Evolutionary conservation across 2,329 filamentous ascomycete species (phyloP).

Genomic region (Paecilomyces dactylethromorphus): DNA sequence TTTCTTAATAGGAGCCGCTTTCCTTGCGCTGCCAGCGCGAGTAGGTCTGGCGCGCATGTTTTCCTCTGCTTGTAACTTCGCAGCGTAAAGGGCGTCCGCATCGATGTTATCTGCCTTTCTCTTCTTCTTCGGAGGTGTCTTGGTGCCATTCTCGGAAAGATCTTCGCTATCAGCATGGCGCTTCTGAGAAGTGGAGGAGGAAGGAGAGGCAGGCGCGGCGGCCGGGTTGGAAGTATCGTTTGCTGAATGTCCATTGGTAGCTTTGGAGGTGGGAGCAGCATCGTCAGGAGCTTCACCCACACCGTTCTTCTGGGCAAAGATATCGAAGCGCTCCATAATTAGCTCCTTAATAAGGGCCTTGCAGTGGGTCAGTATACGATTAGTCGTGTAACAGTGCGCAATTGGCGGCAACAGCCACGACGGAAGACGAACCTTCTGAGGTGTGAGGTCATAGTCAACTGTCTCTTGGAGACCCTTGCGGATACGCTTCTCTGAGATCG

Average conservation of each 20-base stretch:
- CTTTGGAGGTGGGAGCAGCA: slow-evolving; percentile 9
- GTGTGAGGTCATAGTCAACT: slow-evolving; percentile 55
- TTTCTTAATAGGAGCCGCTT: slow-evolving; percentile 57
- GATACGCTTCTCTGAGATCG: slow-evolving; percentile 60
- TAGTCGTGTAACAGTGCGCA: not conserved
- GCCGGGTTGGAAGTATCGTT: slow-evolving; percentile 15
- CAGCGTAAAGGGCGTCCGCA: slow-evolving; percentile 80
- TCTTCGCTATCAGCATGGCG: slow-evolving; percentile 36
- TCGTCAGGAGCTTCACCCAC: slow-evolving; percentile 26
- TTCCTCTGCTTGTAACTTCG: slow-evolving; percentile 85
- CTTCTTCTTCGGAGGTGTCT: slow-evolving; percentile 51
- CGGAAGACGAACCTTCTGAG: slow-evolving; percentile 50
- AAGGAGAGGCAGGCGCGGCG: slow-evolving; percentile 23
- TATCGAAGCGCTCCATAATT: slow-evolving; percentile 69
- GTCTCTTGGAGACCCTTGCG: slow-evolving; percentile 56
- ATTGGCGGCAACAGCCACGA: slow-evolving; percentile 6
- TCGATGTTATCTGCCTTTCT: slow-evolving; percentile 57
- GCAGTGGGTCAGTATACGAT: slow-evolving; percentile 2
- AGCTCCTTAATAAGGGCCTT: slow-evolving; percentile 64
- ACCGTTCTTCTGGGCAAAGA: slow-evolving; percentile 46
- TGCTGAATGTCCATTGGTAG: slow-evolving; percentile 30
- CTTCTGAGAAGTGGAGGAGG: slow-evolving; percentile 33
- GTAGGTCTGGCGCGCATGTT: slow-evolving; percentile 71
- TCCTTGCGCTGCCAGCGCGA: slow-evolving; percentile 60
- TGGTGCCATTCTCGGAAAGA: slow-evolving; percentile 29